Evolutionary conservation across 352 stramenopile species (phyloP).

Genomic region (Blastocystis sp.): DNA sequence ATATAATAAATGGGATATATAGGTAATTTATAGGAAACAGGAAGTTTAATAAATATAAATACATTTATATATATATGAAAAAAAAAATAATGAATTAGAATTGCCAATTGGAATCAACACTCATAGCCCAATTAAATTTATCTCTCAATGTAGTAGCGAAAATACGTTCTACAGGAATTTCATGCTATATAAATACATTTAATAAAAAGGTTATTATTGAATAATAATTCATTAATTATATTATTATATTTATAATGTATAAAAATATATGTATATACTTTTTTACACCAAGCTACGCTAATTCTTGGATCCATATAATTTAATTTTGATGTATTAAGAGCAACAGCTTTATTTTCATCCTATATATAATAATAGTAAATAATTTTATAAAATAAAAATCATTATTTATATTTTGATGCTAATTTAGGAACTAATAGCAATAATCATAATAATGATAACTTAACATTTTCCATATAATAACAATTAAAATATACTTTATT

Average conservation of each 20-base stretch:
- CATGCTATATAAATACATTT: slow-evolving; percentile 45
- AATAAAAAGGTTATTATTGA: slow-evolving; percentile 33
- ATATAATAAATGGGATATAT: too few relatives aligned
- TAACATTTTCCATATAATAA: slow-evolving; percentile 65
- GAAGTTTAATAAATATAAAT: too few relatives aligned
- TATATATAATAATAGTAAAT: slow-evolving; percentile 88
- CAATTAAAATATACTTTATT: slow-evolving; percentile 50
- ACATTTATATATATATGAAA: too few relatives aligned
- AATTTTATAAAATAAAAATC: slow-evolving; percentile 45
- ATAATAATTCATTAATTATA: slow-evolving; percentile 35
- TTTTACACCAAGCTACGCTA: slow-evolving; percentile 46
- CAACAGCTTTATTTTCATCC: slow-evolving; percentile 94
- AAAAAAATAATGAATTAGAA: too few relatives aligned
- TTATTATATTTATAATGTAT: slow-evolving; percentile 43
- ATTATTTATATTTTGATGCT: background rate
- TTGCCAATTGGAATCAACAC: too few relatives aligned
- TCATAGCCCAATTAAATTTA: slow-evolving; percentile 99
- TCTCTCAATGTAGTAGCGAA: slow-evolving; percentile 92
- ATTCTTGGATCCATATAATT: slow-evolving; percentile 99
- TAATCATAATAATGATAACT: slow-evolving; percentile 8
- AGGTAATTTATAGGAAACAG: too few relatives aligned
- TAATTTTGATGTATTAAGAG: slow-evolving; percentile 94
- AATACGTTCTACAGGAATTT: slow-evolving; percentile 85
- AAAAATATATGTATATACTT: slow-evolving; percentile 41
- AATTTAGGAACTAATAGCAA: slow-evolving; percentile 42